These are phyloP conservation scores for Leccinum disarticulatum DNA, from an alignment of 768 basidiomycete genomes.

Conservation along the genomic window DNA sequence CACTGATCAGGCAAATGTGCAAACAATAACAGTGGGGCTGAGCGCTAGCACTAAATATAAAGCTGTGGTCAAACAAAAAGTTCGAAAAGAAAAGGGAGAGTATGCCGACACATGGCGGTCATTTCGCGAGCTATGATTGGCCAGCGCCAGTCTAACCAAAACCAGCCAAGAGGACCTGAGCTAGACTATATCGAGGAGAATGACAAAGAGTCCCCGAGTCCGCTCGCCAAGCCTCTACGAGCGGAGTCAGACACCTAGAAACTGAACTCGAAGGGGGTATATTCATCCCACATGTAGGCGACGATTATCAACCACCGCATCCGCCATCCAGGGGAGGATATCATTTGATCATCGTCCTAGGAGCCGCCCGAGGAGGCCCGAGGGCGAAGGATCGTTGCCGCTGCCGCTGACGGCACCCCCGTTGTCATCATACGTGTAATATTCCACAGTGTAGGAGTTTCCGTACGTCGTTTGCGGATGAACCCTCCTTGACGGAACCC, in stretches of 20 bases:
- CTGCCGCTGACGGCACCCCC: not conserved
- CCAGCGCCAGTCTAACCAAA: not conserved
- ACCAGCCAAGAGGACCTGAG: not conserved
- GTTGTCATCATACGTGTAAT: conserved; percentile 3
- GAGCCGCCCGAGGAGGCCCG: conserved; percentile 24
- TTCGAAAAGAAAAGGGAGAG: not conserved
- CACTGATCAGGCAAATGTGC: not conserved
- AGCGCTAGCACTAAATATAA: not conserved
- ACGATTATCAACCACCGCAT: not conserved
- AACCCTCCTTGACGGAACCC: conserved; percentile 1
- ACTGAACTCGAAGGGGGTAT: not conserved
- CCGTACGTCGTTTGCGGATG: conserved; percentile 24
- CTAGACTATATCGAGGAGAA: not conserved
- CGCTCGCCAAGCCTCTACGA: not conserved
- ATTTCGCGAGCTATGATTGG: not conserved
- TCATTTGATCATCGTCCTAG: conserved; percentile 20
- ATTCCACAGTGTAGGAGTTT: not conserved
- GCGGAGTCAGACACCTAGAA: no score
- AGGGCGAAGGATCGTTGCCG: not conserved
- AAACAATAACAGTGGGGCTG: not conserved
- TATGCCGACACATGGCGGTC: no score
- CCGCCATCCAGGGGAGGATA: not conserved
- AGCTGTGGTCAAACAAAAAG: not conserved
- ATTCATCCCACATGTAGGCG: not conserved
- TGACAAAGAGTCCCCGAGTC: no score